Evolutionary conservation across 768 basidiomycete species (phyloP), one percentile per base, ranked within the genome.

Genomic region (Amanita pallidorosea): DNA sequence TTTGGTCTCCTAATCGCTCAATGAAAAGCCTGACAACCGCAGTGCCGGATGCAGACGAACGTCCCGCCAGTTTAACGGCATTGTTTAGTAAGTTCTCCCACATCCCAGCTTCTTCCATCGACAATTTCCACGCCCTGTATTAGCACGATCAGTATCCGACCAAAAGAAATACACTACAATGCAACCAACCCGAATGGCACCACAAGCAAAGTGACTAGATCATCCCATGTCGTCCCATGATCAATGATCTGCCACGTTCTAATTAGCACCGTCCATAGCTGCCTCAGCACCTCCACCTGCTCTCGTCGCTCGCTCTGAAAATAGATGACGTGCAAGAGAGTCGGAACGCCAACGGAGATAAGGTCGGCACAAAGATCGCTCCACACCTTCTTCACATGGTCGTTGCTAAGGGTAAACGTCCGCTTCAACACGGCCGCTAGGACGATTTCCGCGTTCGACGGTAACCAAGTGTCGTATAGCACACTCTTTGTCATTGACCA

Each of bases 401-500:
- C 64, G 29, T 77, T 64, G 5, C 63, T 57, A 13, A 80, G 53
- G 9, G 63, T 58, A 52, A 76, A 80, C 0, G 65, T 58, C 31
- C 65, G 66, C 48, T 69, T 67, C n/a, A 82, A 56, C 13, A 81
- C 56, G 0, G 67, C 66, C 0, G 62, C 63, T 3, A 84, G 63
- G 20, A 84, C 68, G 0, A 60, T 58, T 50, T 75, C 72, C 9
- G 80, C 76, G 1, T 68, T 61, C 5, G 64, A 61, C 1, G 69
- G 58, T 15, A 83, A 69, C 65, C 63, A 70, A 7, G 64, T 29
- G 1, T 57, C 36, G 17, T 65, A 57, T 45, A 80, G 80, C 5
- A 76, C 72, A 34, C 73, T 72, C 62, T 68, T 73, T 61, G 76
- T 67, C 11, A 71, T 67, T 15, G 56, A 63, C 82, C 81, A 85